Evolutionary conservation across 2,329 filamentous ascomycete species (phyloP).

Genomic region (Capronia coronata): DNA sequence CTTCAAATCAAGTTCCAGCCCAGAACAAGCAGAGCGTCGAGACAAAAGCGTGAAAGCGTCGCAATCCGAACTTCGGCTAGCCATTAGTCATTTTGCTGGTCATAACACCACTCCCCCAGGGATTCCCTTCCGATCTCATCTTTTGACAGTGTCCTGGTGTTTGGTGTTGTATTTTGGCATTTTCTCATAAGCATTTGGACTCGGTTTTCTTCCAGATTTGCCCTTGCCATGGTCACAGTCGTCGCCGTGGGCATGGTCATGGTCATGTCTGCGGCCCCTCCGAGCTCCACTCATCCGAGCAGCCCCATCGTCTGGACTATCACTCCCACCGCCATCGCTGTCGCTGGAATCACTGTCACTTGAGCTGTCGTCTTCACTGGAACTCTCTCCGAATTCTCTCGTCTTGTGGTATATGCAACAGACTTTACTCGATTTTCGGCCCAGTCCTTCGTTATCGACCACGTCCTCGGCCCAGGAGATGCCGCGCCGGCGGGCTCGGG

Average conservation of each 20-base stretch:
- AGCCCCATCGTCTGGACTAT: slow-evolving; percentile 27
- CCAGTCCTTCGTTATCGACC: slow-evolving; percentile 90
- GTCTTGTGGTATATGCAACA: slow-evolving; percentile 97
- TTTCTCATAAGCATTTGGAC: slow-evolving; percentile 45
- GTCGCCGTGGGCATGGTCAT: slow-evolving; percentile 21
- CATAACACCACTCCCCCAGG: too few relatives aligned
- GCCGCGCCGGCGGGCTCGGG: slow-evolving; percentile 41
- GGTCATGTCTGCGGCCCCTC: slow-evolving; percentile 14
- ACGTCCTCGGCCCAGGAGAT: slow-evolving; percentile 93
- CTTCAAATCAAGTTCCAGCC: too few relatives aligned
- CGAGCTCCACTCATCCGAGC: slow-evolving; percentile 27
- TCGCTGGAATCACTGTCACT: slow-evolving; percentile 44
- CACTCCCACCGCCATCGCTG: slow-evolving; percentile 35
- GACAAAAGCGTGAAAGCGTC: too few relatives aligned
- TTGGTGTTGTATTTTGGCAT: slow-evolving; percentile 34
- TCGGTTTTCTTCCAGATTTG: slow-evolving; percentile 33
- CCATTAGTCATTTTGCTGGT: neutral
- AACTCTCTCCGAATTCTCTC: slow-evolving; percentile 74
- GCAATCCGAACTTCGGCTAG: too few relatives aligned
- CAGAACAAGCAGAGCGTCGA: too few relatives aligned
- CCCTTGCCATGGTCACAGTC: slow-evolving; percentile 29
- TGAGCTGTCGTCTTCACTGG: slow-evolving; percentile 48
- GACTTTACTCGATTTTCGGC: slow-evolving; percentile 97
- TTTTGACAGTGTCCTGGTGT: slow-evolving; percentile 3
- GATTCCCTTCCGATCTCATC: neutral